These are phyloP conservation scores for Xylariaceae sp. DNA, from an alignment of 2,329 filamentous ascomycete species.

Conservation along the genomic window DNA sequence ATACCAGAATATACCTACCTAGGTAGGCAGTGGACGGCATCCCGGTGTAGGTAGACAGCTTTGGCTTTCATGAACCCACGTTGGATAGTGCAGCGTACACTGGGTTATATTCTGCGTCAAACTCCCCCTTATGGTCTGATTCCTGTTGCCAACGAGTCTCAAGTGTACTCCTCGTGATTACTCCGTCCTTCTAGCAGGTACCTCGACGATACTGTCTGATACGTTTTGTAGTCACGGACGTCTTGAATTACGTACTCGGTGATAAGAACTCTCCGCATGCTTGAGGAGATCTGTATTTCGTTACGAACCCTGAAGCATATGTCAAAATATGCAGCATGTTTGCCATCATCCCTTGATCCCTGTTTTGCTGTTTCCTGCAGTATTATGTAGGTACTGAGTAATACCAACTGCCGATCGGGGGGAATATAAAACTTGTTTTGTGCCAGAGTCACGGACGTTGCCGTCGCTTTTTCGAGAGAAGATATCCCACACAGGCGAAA, in stretches of 20 bases:
- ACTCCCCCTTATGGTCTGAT: conserved; percentile 12
- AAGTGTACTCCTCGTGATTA: not conserved
- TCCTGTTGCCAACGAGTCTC: not conserved
- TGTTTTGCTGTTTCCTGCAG: not conserved
- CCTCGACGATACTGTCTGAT: not conserved
- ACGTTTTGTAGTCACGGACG: too few species aligned
- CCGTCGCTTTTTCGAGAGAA: too few species aligned
- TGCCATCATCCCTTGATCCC: conserved; percentile 4
- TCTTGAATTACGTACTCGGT: not conserved
- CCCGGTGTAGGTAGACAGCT: not conserved
- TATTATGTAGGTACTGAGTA: not conserved
- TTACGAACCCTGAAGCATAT: too few species aligned
- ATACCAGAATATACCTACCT: too few species aligned
- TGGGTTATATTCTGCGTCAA: conserved; percentile 9
- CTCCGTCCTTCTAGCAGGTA: not conserved
- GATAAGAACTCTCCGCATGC: too few species aligned
- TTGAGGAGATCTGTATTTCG: too few species aligned
- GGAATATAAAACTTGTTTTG: too few species aligned
- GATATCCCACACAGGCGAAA: too few species aligned
- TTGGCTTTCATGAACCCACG: conserved; percentile 8
- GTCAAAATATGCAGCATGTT: not conserved
- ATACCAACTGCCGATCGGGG: not conserved
- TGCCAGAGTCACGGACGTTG: too few species aligned
- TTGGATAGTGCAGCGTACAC: conserved; percentile 6
- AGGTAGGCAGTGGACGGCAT: too few species aligned